Conservation (phyloP, 768 basidiomycete species). For the Boletus huronensis region DNA sequence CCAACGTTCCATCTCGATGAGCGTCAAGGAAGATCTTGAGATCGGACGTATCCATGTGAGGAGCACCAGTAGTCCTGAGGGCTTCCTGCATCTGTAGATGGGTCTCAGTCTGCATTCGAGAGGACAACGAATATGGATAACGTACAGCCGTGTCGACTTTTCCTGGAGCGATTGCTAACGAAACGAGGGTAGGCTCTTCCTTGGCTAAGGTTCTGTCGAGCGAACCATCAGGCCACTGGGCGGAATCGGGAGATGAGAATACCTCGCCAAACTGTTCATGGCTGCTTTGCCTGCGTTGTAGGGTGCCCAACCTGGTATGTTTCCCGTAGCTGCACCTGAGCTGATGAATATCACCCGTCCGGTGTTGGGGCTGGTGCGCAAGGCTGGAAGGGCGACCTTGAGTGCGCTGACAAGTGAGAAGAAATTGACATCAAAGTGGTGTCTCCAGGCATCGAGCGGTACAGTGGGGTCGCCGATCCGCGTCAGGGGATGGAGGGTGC, state of each 20-base stretch:
- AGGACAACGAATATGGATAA: slow-evolving; percentile 10
- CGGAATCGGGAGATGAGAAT: slow-evolving; percentile 4
- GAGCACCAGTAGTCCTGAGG: slow-evolving; percentile 49
- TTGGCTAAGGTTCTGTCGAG: slow-evolving; percentile 67
- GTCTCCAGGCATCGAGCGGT: slow-evolving; percentile 60
- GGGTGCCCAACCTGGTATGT: slow-evolving; percentile 68
- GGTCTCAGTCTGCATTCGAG: neutral
- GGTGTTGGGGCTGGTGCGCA: slow-evolving; percentile 55
- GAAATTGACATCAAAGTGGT: slow-evolving; percentile 82
- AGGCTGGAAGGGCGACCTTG: slow-evolving; percentile 60
- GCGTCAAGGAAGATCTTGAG: slow-evolving; percentile 56
- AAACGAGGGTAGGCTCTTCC: slow-evolving; percentile 75
- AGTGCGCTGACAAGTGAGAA: slow-evolving; percentile 77
- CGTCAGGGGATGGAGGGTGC: slow-evolving; percentile 65
- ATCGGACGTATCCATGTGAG: slow-evolving; percentile 52
- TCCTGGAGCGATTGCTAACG: slow-evolving; percentile 82
- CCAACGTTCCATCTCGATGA: slow-evolving; percentile 63
- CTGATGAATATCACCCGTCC: slow-evolving; percentile 80
- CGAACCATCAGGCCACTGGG: slow-evolving; percentile 1
- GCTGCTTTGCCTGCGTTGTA: slow-evolving; percentile 87
- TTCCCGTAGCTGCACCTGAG: slow-evolving; percentile 77
- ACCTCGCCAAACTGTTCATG: slow-evolving; percentile 83
- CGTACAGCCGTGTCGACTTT: slow-evolving; percentile 79
- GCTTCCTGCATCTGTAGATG: slow-evolving; percentile 63
- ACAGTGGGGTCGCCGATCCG: slow-evolving; percentile 48